Evolutionary conservation across 768 basidiomycete species (phyloP).

Genomic region (Psilocybe azurescens): DNA sequence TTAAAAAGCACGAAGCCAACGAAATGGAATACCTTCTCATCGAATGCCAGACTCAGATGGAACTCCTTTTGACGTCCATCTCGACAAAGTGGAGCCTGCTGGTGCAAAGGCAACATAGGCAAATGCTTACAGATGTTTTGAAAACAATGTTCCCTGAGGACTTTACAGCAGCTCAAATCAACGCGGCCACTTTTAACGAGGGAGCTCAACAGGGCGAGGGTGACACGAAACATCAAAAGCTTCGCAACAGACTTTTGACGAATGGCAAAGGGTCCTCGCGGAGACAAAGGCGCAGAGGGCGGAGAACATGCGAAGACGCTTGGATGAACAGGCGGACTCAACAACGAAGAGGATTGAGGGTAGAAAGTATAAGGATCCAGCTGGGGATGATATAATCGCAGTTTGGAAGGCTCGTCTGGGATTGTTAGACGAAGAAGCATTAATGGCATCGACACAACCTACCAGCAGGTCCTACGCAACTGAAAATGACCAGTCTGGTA

Average conservation of each 20-base stretch:
- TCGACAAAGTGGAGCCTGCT: not conserved
- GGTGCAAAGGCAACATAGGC: not conserved
- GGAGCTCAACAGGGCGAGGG: too few relatives aligned
- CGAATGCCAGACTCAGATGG: not conserved
- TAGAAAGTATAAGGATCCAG: conserved; percentile 2
- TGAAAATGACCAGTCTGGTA: too few relatives aligned
- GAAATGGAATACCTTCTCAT: conserved; percentile 12
- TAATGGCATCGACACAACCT: too few relatives aligned
- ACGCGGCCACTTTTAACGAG: too few relatives aligned
- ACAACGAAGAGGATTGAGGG: conserved; percentile 1
- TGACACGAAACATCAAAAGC: conserved; percentile 2
- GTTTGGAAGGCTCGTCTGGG: not conserved
- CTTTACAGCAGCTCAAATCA: too few relatives aligned
- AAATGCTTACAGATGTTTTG: not conserved
- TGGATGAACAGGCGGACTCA: not conserved
- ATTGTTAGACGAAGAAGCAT: too few relatives aligned
- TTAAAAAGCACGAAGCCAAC: conserved; percentile 8
- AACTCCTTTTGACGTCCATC: conserved; percentile 1
- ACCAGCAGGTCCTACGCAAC: too few relatives aligned
- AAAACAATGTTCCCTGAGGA: not conserved
- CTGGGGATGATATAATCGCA: not conserved
- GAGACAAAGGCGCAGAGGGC: not conserved
- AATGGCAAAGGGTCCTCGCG: not conserved
- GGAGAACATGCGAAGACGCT: not conserved
- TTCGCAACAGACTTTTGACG: conserved; percentile 3